Percentiles rank a stretch among this genome's conserved stretches.
Evolutionary conservation across 1,284 basidiomycete genomes (phyloP).

Genomic region (Singerocomus inundabilis): DNA sequence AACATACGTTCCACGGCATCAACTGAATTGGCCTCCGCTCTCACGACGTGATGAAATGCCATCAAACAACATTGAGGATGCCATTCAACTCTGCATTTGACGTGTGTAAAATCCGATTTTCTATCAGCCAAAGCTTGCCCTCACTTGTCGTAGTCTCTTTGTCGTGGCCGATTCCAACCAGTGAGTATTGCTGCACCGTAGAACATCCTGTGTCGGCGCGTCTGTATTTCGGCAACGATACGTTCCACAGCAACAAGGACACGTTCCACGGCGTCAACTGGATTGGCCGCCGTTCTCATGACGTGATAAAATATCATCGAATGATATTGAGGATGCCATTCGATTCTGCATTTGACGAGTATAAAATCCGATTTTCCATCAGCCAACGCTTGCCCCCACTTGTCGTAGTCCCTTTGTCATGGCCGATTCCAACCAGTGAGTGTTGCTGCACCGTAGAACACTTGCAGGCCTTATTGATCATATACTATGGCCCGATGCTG

Average conservation of each 20-base stretch:
- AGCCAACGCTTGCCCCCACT: background rate
- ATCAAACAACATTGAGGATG: too few relatives aligned
- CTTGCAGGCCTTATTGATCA: background rate
- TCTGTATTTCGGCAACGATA: too few relatives aligned
- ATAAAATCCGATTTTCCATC: background rate
- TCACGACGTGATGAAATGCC: too few relatives aligned
- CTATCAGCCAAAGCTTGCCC: too few relatives aligned
- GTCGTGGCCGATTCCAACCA: slow-evolving; percentile 20
- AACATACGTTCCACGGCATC: too few relatives aligned
- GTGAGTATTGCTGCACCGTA: slow-evolving; percentile 1
- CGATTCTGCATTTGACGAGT: background rate
- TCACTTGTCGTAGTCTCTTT: background rate
- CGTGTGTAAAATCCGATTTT: background rate
- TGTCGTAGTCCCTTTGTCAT: slow-evolving; percentile 3
- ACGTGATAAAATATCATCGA: too few relatives aligned
- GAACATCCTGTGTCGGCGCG: background rate
- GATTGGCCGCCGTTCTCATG: too few relatives aligned
- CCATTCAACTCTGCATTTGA: background rate
- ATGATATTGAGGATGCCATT: too few relatives aligned
- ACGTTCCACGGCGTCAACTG: too few relatives aligned
- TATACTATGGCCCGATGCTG: slow-evolving; percentile 18
- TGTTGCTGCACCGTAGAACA: background rate
- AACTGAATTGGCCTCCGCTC: too few relatives aligned
- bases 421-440: slow-evolving; percentile 21
- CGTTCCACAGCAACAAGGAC: too few relatives aligned